phyloP scores from a whole-genome alignment of 1,284 basidiomycete species.

The Ustilago sp. region DNA sequence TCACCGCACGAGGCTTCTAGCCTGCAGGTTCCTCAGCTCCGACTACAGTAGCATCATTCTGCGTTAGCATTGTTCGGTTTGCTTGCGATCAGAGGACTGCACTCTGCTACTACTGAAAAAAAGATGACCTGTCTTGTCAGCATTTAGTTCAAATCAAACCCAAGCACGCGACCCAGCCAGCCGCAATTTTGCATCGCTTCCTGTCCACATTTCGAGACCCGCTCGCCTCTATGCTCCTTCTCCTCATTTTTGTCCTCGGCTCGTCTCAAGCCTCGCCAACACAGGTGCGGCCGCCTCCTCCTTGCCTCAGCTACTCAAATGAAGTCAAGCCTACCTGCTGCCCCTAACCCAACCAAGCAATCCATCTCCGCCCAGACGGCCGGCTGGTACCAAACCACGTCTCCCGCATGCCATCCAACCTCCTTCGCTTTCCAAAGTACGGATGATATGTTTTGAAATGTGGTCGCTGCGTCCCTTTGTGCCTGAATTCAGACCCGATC shows the following conservation, averaged over 20 bases:
- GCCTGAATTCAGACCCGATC: neutral
- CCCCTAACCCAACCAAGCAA: neutral
- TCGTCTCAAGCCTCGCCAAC: conserved; percentile 1
- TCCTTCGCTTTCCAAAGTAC: neutral
- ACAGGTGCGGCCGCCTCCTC: neutral
- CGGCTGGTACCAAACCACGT: neutral
- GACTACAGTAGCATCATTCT: neutral
- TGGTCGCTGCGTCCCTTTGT: neutral
- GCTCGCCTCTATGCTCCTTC: neutral
- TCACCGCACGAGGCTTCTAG: conserved; percentile 20
- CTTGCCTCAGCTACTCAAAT: neutral
- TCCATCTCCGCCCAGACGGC: neutral
- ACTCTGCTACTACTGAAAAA: neutral
- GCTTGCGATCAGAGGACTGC: no score
- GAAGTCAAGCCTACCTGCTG: neutral
- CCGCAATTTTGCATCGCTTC: neutral
- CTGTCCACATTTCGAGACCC: neutral
- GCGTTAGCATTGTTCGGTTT: neutral
- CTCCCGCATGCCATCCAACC: neutral
- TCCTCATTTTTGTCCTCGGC: neutral
- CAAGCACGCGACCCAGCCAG: neutral
- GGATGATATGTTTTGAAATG: conserved; percentile 2
- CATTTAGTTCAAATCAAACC: neutral
- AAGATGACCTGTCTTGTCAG: neutral
- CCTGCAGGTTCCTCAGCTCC: conserved; percentile 9